Evolutionary conservation across 2,329 filamentous ascomycete species (phyloP).

Genomic region (Penicillium sp.): DNA sequence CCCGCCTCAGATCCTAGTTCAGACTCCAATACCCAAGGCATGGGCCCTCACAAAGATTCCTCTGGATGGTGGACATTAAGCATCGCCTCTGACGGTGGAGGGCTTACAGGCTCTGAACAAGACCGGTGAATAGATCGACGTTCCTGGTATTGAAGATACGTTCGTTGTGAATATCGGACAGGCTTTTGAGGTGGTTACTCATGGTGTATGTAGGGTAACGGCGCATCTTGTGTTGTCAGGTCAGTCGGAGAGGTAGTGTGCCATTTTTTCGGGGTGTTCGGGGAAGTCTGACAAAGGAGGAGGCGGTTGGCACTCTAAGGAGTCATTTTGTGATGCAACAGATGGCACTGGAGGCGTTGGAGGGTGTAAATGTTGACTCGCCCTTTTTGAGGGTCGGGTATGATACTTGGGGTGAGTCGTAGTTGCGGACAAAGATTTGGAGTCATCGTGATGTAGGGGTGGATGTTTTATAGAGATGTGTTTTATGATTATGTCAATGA

Average conservation of each 20-base stretch:
- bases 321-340: constrained; percentile 23
- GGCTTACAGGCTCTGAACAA: not conserved
- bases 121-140: not conserved
- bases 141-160: not conserved
- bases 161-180: not conserved
- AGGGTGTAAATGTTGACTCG: constrained; percentile 45
- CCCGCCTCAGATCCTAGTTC: not conserved
- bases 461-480: constrained; percentile 50
- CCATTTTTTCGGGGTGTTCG: not conserved
- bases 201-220: not conserved
- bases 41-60: constrained; percentile 63
- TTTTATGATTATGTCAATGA: constrained; percentile 46
- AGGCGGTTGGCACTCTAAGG: not conserved
- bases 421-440: constrained; percentile 56
- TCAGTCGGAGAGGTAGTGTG: not conserved
- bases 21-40: constrained; percentile 47
- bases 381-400: constrained; percentile 53
- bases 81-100: constrained; percentile 51
- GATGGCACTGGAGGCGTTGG: constrained; percentile 40
- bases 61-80: constrained; percentile 67
- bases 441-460: constrained; percentile 54
- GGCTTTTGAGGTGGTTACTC: not conserved
- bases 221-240: not conserved
- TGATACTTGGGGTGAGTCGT: too few species aligned
- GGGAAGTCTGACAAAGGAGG: not conserved